Base-by-base conservation (phyloP, 2,329 filamentous ascomycete genomes). In the Monosporascus cannonballus region DNA sequence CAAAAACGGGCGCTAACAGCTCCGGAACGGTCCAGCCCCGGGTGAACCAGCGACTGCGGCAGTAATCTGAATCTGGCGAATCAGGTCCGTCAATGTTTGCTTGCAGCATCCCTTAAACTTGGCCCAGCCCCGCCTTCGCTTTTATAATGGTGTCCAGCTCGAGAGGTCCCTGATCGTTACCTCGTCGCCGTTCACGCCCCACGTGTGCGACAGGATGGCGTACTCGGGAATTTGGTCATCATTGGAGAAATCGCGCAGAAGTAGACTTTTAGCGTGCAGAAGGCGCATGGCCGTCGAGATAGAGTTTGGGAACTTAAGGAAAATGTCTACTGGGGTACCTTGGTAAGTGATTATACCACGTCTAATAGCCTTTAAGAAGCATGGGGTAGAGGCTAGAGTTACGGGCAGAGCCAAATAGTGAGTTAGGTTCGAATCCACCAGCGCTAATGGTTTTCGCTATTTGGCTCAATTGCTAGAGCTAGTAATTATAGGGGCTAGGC, bases 151-250 rank as follows among this genome's bases (percentile, higher is more conserved):
- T 15, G 36, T 17, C 47, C 30, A 48, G 30, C 47, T 18, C 25
- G 22, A 14, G 9, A 48, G 27, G 30, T 48, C 47, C 30, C 38
- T 48, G 9, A 38, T 11, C 27, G 47, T 37, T 18, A 48, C 47
- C 27, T 48, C 47, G 24, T 38, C 47, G 17, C 27, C 27, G 47
- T n/a, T 36, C 15, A 8, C 47, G 27, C 30, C 49, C 49, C 49
- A 51, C 4, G 49, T 51, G 18, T 51, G 49, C 24, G 49, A 51
- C n/a, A 51, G 22, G 22, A 51, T 38, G 20, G 49, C 49, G 24
- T 51, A 51, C 22, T 25, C 42, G 3, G 42, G 42, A 17, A 46
- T 17, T 1, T 27, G 20, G 3, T 11, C 42, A 11, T 46, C n/a
- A 17, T 17, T 22, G 24, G 22, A 3, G 42, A 46, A 25, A 14